phyloP scores from a whole-genome alignment of 2,329 filamentous ascomycete species.

The Aspergillus sp. region DNA sequence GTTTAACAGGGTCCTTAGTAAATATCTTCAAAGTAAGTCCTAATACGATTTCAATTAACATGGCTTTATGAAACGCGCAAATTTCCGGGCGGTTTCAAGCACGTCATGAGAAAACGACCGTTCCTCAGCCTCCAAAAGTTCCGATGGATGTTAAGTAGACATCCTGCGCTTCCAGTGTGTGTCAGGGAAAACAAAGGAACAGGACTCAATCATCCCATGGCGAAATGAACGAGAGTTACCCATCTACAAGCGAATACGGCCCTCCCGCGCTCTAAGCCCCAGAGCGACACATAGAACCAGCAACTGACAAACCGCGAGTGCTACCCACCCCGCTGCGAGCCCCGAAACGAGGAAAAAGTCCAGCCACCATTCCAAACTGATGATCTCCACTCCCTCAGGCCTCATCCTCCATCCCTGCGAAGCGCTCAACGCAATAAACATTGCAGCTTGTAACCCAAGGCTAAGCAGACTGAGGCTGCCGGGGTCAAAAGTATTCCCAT shows the following conservation, averaged over 20 bases:
- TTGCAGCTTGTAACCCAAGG: not conserved
- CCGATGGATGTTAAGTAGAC: no score
- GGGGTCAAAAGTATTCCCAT: not conserved
- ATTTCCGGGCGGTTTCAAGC: no score
- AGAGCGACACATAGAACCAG: slow-evolving; percentile 2
- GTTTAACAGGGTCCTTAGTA: no score
- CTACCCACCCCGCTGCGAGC: not conserved
- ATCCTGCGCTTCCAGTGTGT: no score
- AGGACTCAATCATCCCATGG: no score
- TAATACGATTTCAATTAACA: no score
- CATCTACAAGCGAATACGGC: not conserved
- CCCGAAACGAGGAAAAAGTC: not conserved
- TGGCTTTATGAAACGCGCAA: no score
- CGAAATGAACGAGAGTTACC: not conserved
- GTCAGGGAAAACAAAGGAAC: no score
- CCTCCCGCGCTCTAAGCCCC: not conserved
- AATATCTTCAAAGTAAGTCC: no score
- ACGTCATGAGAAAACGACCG: no score
- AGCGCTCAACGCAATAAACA: not conserved
- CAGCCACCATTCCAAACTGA: not conserved
- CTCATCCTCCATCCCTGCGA: slow-evolving; percentile 7
- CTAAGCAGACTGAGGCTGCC: not conserved
- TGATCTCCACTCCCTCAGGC: not conserved
- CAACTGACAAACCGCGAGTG: slow-evolving; percentile 4
- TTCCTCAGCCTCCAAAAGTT: no score